Base-by-base conservation (phyloP, 192 early-diverging fungal species). In the Entomortierella chlamydospora region DNA sequence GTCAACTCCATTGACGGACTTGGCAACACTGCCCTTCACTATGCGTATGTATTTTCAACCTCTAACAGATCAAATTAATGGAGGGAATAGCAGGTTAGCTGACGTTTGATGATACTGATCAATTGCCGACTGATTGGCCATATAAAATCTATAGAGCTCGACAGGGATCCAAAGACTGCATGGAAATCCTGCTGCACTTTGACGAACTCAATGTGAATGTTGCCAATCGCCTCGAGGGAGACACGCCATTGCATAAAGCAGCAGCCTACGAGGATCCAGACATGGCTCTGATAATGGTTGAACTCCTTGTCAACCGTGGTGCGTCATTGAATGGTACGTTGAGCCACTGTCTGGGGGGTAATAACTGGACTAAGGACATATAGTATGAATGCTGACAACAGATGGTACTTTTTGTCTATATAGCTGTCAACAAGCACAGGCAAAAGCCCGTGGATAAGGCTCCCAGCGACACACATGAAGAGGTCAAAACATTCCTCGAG, bases 211-310 rank as follows among this genome's bases (percentile, higher is more conserved):
- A 88, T 22, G 64, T 90, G 15, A 85, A 92, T 63, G 70, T 87
- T 18, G 65, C 83, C 41, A 90, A 94, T 64, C 72, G 72, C 26
- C 52, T 90, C 39, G 83, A 83, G 33, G 64, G 67, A 28, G 84
- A 92, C 41, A 94, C 92, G 15, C 88, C 92, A 30, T 83, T 94
- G 9, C 91, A 92, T 76, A 84, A 88, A 61, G 92, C 90, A 26
- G 87, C 90, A 33, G 79, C 64, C 47, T 88, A 88, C 66, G 81
- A 87, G 25, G 87, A 88, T 61, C 83, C 87, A 7, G 83, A 86
- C 10, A 61, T 81, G 11, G 87, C 87, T 23, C 68, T 91, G 39
- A 72, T 70, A 18, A 91, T 92, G 57, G 86, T 85, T n/a, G 72
- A 84, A 51, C 41, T 85, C 41, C 73, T 92, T 39, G 33, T 88